Conservation (phyloP, 352 stramenopile genomes). For the Globisporangium uncinulatum region DNA sequence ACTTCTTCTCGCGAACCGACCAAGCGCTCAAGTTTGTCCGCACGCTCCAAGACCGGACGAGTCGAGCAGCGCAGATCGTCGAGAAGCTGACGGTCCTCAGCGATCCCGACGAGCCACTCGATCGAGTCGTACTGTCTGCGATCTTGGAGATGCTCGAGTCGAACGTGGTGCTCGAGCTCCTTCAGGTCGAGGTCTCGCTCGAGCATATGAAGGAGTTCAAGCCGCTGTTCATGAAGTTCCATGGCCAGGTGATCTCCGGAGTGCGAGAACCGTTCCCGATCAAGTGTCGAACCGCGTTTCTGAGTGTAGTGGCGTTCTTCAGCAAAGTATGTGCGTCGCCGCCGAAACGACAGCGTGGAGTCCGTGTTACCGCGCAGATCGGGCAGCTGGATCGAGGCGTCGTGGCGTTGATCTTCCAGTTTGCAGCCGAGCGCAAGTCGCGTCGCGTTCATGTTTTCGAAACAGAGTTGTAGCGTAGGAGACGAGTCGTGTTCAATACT, state of each 20-base stretch:
- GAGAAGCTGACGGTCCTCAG: not conserved
- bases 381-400: not conserved
- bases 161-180: not conserved
- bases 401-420: conserved; percentile 2
- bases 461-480: not conserved
- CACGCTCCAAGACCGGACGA: not conserved
- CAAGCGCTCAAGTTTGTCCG: not conserved
- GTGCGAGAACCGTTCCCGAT: not conserved
- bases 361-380: not conserved
- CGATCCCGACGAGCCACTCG: not conserved
- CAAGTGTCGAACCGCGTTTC: not conserved
- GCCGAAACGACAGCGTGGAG: not conserved
- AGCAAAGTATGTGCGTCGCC: not conserved
- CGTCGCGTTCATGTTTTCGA: not conserved
- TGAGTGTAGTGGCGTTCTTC: not conserved
- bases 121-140: not conserved
- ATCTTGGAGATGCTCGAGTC: not conserved
- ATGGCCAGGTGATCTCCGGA: not conserved
- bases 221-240: conserved; percentile 3
- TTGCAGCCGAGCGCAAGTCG: not conserved
- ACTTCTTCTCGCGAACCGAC: not conserved
- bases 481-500: not conserved
- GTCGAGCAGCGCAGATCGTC: not conserved
- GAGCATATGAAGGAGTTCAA: conserved; percentile 1
- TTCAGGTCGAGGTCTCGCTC: not conserved